Evolutionary conservation across 1,139 yeast species (phyloP).

Genomic region (Zygoascus hellenicus): DNA sequence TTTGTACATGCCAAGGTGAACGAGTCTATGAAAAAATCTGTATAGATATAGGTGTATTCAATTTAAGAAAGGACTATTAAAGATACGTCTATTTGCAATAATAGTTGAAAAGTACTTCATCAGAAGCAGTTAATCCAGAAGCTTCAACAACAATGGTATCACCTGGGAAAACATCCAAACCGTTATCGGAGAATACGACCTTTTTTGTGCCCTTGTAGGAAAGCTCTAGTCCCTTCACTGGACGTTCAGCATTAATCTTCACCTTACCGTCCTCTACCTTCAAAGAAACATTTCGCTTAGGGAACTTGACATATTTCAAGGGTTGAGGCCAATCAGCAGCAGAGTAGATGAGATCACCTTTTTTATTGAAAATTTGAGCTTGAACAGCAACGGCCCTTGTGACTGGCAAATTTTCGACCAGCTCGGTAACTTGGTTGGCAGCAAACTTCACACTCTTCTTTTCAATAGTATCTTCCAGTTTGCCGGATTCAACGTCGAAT

Average conservation of each 20-base stretch:
- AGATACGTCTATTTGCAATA: not conserved
- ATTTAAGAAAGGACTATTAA: too few relatives aligned
- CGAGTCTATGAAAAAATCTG: too few relatives aligned
- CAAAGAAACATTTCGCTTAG: slow-evolving; percentile 18
- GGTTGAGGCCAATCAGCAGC: slow-evolving; percentile 53
- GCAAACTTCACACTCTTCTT: slow-evolving; percentile 23
- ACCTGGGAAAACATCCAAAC: slow-evolving; percentile 42
- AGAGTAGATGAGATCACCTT: slow-evolving; percentile 29
- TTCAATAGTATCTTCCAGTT: slow-evolving; percentile 19
- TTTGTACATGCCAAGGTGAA: too few relatives aligned
- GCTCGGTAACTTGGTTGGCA: slow-evolving; percentile 37
- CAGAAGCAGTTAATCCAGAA: not conserved
- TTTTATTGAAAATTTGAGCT: slow-evolving; percentile 10
- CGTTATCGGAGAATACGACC: slow-evolving; percentile 36
- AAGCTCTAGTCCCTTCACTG: slow-evolving; percentile 41
- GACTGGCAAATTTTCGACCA: slow-evolving; percentile 19
- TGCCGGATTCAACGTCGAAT: slow-evolving; percentile 35
- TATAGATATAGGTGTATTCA: too few relatives aligned
- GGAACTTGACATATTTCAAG: slow-evolving; percentile 39
- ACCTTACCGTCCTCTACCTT: slow-evolving; percentile 18
- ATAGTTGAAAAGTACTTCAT: not conserved
- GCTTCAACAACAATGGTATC: slow-evolving; percentile 21
- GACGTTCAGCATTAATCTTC: slow-evolving; percentile 30
- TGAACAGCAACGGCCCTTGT: slow-evolving; percentile 11
- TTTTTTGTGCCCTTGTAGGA: slow-evolving; percentile 21